Evolutionary conservation across 1,139 yeast genomes (phyloP).

Genomic region (Debaryomyces udenii): DNA sequence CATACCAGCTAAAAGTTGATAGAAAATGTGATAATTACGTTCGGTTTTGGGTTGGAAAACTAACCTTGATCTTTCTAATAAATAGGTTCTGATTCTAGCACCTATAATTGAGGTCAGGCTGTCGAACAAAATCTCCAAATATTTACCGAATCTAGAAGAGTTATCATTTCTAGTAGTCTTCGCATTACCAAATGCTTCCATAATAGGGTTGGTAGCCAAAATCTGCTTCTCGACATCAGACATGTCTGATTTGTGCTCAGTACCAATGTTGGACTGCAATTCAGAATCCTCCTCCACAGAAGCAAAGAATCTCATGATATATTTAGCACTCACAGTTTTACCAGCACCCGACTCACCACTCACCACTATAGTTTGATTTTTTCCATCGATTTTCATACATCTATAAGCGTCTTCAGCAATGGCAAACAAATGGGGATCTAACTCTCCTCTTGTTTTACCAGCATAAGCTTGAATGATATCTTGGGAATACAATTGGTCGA

Average conservation of each 20-base stretch:
- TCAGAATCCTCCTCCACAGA: slow-evolving; percentile 75
- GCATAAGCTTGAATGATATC: slow-evolving; percentile 94
- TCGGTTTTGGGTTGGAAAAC: slow-evolving; percentile 90
- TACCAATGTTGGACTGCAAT: slow-evolving; percentile 36
- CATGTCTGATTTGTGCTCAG: slow-evolving; percentile 67
- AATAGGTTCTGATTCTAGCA: slow-evolving; percentile 89
- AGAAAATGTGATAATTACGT: slow-evolving; percentile 93
- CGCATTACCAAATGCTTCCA: slow-evolving; percentile 99
- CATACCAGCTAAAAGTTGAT: slow-evolving; percentile 85
- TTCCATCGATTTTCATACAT: slow-evolving; percentile 82
- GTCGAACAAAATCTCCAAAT: slow-evolving; percentile 87
- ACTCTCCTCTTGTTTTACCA: slow-evolving; percentile 88
- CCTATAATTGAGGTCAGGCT: slow-evolving; percentile 79
- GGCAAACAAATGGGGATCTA: slow-evolving; percentile 96
- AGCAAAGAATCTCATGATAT: slow-evolving; percentile 96
- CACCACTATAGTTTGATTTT: slow-evolving; percentile 94
- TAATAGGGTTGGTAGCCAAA: slow-evolving; percentile 94
- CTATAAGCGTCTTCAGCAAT: slow-evolving; percentile 98
- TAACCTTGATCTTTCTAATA: slow-evolving; percentile 89
- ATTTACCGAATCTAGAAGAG: slow-evolving; percentile 96
- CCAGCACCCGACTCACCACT: slow-evolving; percentile 99
- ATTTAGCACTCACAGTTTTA: slow-evolving; percentile 95
- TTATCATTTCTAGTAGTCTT: slow-evolving; percentile 97
- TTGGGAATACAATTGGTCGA: slow-evolving; percentile 86
- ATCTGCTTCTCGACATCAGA: slow-evolving; percentile 93